Evolutionary conservation across 2,329 filamentous ascomycete species (phyloP).

Genomic region (Talaromyces atroroseus): DNA sequence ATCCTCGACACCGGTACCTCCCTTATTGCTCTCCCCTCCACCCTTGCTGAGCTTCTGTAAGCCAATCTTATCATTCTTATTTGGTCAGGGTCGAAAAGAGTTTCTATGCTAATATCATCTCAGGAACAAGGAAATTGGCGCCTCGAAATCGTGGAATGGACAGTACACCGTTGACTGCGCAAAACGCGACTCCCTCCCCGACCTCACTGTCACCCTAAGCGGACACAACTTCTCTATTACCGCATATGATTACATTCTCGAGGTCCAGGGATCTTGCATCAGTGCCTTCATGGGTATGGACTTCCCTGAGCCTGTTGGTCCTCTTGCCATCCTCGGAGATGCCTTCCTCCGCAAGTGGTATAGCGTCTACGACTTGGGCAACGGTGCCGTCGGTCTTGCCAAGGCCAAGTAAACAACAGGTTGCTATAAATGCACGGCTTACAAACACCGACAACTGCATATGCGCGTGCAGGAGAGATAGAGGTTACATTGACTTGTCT

Average conservation of each 20-base stretch:
- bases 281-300: constrained; percentile 98
- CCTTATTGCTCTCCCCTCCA: constrained; percentile 86
- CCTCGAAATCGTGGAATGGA: constrained; percentile 95
- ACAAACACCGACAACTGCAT: neutral
- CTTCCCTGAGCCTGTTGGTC: constrained; percentile 76
- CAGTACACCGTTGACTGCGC: constrained; percentile 92
- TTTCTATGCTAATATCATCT: constrained; percentile 14
- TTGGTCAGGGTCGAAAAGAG: neutral
- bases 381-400: constrained; percentile 81
- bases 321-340: constrained; percentile 81
- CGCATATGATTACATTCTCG: constrained; percentile 89
- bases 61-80: constrained; percentile 20
- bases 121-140: constrained; percentile 89
- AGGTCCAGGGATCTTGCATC: constrained; percentile 92
- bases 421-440: neutral
- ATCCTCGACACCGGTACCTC: constrained; percentile 99
- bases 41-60: constrained; percentile 83
- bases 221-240: constrained; percentile 91
- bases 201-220: constrained; percentile 82
- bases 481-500: neutral
- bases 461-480: neutral
- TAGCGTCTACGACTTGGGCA: constrained; percentile 93
- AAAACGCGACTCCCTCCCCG: constrained; percentile 76
- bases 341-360: constrained; percentile 60
- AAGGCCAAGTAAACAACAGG: constrained; percentile 61